Evolutionary conservation across 495 filamentous ascomycete species (phyloP).

Genomic region (Aspergillus avenaceus): DNA sequence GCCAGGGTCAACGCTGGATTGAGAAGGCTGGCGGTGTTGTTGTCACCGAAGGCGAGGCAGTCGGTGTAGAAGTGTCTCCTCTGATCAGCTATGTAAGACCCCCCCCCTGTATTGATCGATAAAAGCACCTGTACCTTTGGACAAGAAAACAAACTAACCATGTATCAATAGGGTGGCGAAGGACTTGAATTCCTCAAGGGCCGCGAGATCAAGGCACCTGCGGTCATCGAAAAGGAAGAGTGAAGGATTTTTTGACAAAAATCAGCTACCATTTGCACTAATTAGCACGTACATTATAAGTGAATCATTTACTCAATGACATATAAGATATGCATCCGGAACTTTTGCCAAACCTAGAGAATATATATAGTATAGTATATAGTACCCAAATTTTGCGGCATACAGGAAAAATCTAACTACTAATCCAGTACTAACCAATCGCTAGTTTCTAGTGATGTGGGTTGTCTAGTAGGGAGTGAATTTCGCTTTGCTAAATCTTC

Average conservation of each 20-base stretch:
- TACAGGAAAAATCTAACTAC: too few species aligned
- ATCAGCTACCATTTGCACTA: background rate
- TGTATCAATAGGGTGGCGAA: conserved; percentile 69
- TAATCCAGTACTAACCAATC: too few species aligned
- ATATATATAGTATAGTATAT: too few species aligned
- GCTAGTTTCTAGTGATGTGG: too few species aligned
- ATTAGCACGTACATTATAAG: background rate
- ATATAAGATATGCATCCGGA: too few species aligned
- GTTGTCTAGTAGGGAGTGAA: too few species aligned
- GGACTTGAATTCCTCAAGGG: conserved; percentile 74
- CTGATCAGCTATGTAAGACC: conserved; percentile 90
- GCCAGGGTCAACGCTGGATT: conserved; percentile 81
- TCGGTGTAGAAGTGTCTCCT: conserved; percentile 87
- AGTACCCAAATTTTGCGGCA: too few species aligned
- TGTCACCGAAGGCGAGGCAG: conserved; percentile 60
- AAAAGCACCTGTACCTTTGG: background rate
- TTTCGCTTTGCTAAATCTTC: too few species aligned
- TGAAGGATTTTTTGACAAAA: conserved; percentile 15
- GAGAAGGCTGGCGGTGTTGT: conserved; percentile 74
- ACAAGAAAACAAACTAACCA: conserved; percentile 24
- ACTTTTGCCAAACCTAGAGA: too few species aligned
- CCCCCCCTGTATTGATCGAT: conserved; percentile 2
- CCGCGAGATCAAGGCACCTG: conserved; percentile 70
- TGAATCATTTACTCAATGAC: too few species aligned
- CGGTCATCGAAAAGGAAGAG: conserved; percentile 71